Evolutionary conservation across 805 yeast genomes (phyloP).

Genomic region (Ogataea wickerhamii): DNA sequence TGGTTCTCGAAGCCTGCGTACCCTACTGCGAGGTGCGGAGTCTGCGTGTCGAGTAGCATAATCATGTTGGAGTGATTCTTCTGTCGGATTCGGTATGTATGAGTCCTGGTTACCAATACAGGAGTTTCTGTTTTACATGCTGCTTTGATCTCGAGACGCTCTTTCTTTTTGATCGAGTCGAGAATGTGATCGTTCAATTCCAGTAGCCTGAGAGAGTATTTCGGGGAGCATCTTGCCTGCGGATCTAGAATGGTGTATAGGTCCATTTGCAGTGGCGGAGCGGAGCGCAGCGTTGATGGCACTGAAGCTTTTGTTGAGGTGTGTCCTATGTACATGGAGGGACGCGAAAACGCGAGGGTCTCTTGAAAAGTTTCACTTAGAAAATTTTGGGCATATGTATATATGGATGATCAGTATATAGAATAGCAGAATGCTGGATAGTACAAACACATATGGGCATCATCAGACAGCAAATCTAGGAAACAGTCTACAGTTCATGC

Average conservation of each 20-base stretch:
- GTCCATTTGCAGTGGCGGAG: too few species aligned
- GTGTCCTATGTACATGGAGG: too few species aligned
- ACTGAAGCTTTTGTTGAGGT: too few species aligned
- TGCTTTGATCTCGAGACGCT: conserved; percentile 20
- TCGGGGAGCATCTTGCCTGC: conserved; percentile 13
- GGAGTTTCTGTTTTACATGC: conserved; percentile 32
- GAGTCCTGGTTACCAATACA: conserved; percentile 54
- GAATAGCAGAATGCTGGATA: too few species aligned
- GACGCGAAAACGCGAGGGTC: not conserved
- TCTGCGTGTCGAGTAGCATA: conserved; percentile 39
- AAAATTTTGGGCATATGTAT: too few species aligned
- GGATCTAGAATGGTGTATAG: conserved; percentile 25
- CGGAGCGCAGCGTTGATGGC: too few species aligned
- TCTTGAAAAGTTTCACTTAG: not conserved
- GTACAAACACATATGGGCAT: too few species aligned
- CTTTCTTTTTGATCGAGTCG: conserved; percentile 30
- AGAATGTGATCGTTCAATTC: conserved; percentile 52
- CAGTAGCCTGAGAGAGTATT: conserved; percentile 41
- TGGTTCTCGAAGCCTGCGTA: conserved; percentile 14
- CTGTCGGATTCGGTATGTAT: conserved; percentile 66
- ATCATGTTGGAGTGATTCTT: conserved; percentile 87
- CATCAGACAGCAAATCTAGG: too few species aligned
- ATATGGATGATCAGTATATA: too few species aligned
- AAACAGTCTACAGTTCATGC: too few species aligned
- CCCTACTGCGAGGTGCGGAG: conserved; percentile 3